Base-by-base conservation (phyloP, 2,329 filamentous ascomycete species). In the Beauveria bassiana region DNA sequence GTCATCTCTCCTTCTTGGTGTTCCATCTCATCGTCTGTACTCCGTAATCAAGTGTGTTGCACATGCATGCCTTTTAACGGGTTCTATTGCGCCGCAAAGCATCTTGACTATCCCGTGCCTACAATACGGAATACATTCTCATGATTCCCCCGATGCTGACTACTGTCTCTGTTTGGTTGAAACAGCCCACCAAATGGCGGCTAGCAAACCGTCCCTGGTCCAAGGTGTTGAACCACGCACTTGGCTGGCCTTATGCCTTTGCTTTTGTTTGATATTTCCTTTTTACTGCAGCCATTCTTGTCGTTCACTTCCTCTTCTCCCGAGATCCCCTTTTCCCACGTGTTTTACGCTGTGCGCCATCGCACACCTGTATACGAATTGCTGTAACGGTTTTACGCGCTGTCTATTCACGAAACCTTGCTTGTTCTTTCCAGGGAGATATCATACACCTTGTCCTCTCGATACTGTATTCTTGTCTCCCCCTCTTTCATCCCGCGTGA, bases 271-370 rank as follows among this genome's bases (percentile, higher is more conserved):
- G 5, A n/a, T 31, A 5, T 20, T 59, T 59, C 31, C 56, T 51
- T 59, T 51, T 43, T 50, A 59, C 51, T 59, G 56, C 42, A 38
- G 10, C 24, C 56, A 24, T 26, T 38, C 5, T 22, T 31, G n/a
- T n/a, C 56, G 20, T 47, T 59, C 31, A 50, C 26, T 28, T 16
- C 22, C 46, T 49, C 8, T 22, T 31, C 50, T 10, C n/a, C 4
- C 24, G 42, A 50, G 56, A 51, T 59, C 46, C 46, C 43, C 46
- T 51, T 59, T 59, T 51, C 46, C 56, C 56, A 59, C 56, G 56
- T 59, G 56, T 42, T 40, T 31, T n/a, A n/a, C 24, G 40, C 42
- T 40, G 55, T 49, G 43, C 55, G 45, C 43, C 45, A 49, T 49
- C 45, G 31, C 22, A 42, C 45, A 46, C 7, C 40, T 42, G 43